These are phyloP conservation scores for Suillus lakei DNA, from an alignment of 768 basidiomycete species.

Conservation along the genomic window DNA sequence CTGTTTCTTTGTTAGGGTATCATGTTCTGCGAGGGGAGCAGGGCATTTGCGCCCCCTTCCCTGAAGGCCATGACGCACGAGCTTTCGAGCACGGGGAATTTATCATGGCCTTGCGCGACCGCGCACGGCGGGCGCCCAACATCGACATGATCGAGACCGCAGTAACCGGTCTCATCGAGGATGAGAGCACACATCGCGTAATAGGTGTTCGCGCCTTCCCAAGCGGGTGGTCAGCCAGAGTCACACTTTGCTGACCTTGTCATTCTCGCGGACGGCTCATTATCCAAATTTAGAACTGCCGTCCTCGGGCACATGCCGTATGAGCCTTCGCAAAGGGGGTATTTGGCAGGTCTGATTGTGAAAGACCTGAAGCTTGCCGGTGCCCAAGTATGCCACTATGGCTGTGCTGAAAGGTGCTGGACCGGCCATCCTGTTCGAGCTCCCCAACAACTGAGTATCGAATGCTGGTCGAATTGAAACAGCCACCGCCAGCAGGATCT, in stretches of 20 bases:
- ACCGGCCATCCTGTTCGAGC: slow-evolving; percentile 88
- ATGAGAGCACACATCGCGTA: slow-evolving; percentile 35
- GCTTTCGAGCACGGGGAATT: slow-evolving; percentile 91
- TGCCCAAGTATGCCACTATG: slow-evolving; percentile 76
- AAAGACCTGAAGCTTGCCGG: slow-evolving; percentile 71
- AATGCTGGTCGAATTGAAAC: slow-evolving; percentile 86
- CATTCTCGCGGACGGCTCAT: slow-evolving; percentile 87
- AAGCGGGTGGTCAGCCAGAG: slow-evolving; percentile 45
- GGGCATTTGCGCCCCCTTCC: slow-evolving; percentile 84
- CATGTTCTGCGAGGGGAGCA: slow-evolving; percentile 64
- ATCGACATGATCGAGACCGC: slow-evolving; percentile 85
- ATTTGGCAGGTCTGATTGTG: slow-evolving; percentile 85
- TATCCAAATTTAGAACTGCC: slow-evolving; percentile 78
- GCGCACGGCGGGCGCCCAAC: slow-evolving; percentile 54
- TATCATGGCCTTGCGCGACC: slow-evolving; percentile 71
- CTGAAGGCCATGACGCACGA: slow-evolving; percentile 63
- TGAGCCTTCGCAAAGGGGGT: slow-evolving; percentile 60
- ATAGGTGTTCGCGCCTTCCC: slow-evolving; percentile 39
- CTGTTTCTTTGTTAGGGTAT: slow-evolving; percentile 78
- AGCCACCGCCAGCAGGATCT: slow-evolving; percentile 75
- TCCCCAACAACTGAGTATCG: slow-evolving; percentile 80
- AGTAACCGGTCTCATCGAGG: slow-evolving; percentile 68
- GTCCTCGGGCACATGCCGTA: slow-evolving; percentile 52
- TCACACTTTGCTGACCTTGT: slow-evolving; percentile 71
- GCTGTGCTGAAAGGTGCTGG: slow-evolving; percentile 73